These are phyloP conservation scores for Diaporthe sp. DNA, from an alignment of 2,329 filamentous ascomycete species.

Conservation along the genomic window DNA sequence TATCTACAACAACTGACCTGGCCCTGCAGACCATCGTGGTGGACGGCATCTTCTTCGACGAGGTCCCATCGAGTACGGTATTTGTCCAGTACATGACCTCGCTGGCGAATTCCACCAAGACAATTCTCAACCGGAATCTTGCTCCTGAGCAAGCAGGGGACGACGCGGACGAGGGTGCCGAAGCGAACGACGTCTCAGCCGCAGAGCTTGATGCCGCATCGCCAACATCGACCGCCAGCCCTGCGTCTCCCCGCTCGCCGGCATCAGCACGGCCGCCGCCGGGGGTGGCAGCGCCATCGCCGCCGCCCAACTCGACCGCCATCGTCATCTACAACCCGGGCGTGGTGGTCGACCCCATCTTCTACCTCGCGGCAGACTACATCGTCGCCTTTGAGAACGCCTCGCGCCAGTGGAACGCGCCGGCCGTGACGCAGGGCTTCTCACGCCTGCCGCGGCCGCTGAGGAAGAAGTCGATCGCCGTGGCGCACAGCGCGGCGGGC, in stretches of 20 bases:
- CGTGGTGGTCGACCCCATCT: constrained; percentile 56
- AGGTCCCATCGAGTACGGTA: constrained; percentile 54
- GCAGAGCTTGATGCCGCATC: background rate
- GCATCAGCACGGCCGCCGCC: constrained; percentile 5
- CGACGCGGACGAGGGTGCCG: background rate
- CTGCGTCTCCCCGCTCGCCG: constrained; percentile 9
- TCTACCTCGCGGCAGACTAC: constrained; percentile 57
- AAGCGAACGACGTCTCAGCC: background rate
- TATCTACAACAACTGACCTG: background rate
- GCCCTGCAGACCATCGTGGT: constrained; percentile 52
- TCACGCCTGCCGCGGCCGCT: constrained; percentile 39
- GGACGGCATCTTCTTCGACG: constrained; percentile 64
- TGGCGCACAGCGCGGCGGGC: constrained; percentile 43
- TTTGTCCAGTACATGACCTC: constrained; percentile 46
- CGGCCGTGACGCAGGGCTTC: constrained; percentile 42
- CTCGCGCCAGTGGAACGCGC: constrained; percentile 41
- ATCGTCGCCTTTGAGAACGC: constrained; percentile 60
- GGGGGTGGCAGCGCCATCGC: background rate
- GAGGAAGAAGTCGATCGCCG: constrained; percentile 40
- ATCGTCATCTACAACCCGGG: constrained; percentile 61
- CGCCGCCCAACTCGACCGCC: constrained; percentile 29
- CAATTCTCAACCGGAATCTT: constrained; percentile 38
- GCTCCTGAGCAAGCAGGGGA: background rate
- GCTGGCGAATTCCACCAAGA: constrained; percentile 42
- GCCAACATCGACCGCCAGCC: constrained; percentile 34